Evolutionary conservation across 306 rosid genomes (phyloP).

Genomic region (Coriaria nepalensis): DNA sequence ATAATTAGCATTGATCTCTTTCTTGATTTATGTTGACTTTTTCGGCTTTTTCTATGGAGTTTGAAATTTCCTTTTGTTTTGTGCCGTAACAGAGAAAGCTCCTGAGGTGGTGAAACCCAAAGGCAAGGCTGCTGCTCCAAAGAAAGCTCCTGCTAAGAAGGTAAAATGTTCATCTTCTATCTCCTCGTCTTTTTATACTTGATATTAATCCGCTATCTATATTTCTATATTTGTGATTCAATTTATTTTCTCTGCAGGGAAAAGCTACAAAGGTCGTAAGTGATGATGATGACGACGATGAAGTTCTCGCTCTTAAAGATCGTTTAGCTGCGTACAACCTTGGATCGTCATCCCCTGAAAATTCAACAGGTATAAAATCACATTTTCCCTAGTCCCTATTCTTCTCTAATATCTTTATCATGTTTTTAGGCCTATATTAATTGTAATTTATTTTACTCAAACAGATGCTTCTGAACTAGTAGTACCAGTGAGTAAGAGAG

Average conservation of each 20-base stretch:
- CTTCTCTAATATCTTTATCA: neutral
- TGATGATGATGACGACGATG: conserved; percentile 34
- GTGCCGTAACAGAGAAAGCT: conserved; percentile 29
- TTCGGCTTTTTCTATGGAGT: neutral
- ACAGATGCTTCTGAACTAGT: conserved; percentile 35
- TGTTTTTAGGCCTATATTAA: neutral
- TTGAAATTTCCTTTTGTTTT: conserved; percentile 1
- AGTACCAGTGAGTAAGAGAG: conserved; percentile 31
- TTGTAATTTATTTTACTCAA: neutral
- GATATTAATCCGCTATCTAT: too few relatives aligned
- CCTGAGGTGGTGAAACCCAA: conserved; percentile 39
- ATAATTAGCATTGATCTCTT: neutral
- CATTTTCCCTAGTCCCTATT: too few relatives aligned
- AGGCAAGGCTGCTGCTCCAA: conserved; percentile 38
- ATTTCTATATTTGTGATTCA: too few relatives aligned
- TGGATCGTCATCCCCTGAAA: conserved; percentile 44
- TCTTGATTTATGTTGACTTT: neutral
- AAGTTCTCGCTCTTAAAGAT: conserved; percentile 65
- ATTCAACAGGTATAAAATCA: conserved; percentile 33
- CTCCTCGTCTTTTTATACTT: neutral
- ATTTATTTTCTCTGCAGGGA: conserved; percentile 20
- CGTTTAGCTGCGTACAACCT: conserved; percentile 90
- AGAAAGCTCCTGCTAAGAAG: conserved; percentile 46
- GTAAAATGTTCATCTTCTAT: neutral
- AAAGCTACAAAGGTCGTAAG: conserved; percentile 10